These are phyloP conservation scores for Termitomyces sp. DNA, from an alignment of 768 basidiomycete species.

Conservation along the genomic window DNA sequence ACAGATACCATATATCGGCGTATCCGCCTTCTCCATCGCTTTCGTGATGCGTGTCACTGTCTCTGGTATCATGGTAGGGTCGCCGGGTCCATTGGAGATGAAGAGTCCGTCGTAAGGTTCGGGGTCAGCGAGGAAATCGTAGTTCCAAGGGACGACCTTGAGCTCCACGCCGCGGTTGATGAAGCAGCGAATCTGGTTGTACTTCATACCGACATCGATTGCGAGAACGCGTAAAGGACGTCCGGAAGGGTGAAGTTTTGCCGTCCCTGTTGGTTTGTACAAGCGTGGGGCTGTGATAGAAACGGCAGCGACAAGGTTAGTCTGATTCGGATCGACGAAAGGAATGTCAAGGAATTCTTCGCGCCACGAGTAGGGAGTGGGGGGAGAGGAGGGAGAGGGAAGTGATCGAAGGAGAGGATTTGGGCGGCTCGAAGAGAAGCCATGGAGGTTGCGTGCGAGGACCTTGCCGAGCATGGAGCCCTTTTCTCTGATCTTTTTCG, in stretches of 20 bases:
- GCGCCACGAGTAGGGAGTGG: constrained; percentile 61
- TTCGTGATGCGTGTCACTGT: constrained; percentile 68
- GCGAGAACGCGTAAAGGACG: constrained; percentile 82
- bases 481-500: constrained; percentile 93
- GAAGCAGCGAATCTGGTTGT: constrained; percentile 98
- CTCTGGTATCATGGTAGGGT: constrained; percentile 77
- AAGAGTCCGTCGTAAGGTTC: constrained; percentile 94
- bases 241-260: constrained; percentile 72
- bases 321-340: constrained; percentile 84
- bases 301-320: constrained; percentile 89
- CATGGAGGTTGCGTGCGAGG: constrained; percentile 57
- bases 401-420: constrained; percentile 26
- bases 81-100: constrained; percentile 96
- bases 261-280: constrained; percentile 55
- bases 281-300: constrained; percentile 68
- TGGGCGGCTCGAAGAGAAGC: constrained; percentile 33
- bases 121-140: constrained; percentile 77
- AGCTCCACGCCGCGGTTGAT: constrained; percentile 87
- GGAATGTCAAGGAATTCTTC: constrained; percentile 81
- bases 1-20: constrained; percentile 97
- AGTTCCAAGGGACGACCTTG: constrained; percentile 97
- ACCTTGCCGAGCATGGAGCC: constrained; percentile 90
- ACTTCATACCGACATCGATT: constrained; percentile 99
- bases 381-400: constrained; percentile 50
- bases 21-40: constrained; percentile 69